phyloP scores from a whole-genome alignment of 108 stramenopile genomes.

The Thalassiosira profunda region DNA sequence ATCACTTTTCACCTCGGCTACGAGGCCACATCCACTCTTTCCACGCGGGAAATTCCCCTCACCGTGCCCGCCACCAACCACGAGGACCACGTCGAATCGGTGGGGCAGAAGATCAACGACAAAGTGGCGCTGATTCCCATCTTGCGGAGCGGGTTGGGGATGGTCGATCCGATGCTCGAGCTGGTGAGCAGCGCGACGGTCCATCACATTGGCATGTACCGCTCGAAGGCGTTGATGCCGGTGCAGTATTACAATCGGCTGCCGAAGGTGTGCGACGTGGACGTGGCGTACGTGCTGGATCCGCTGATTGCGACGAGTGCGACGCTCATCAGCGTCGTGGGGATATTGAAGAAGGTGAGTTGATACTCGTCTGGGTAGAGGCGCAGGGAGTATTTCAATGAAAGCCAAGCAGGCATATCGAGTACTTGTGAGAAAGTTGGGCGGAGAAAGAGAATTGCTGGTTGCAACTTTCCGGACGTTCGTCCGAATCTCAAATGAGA shows the following conservation, averaged over 20 bases:
- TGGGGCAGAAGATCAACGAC: constrained; percentile 63
- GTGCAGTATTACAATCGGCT: constrained; percentile 98
- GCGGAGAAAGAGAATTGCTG: no score
- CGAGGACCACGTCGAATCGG: constrained; percentile 56
- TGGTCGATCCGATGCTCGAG: constrained; percentile 97
- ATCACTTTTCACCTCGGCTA: constrained; percentile 98
- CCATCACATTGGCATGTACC: constrained; percentile 99
- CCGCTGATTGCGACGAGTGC: constrained; percentile 92
- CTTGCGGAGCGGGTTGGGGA: constrained; percentile 94
- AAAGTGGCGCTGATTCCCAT: constrained; percentile 94
- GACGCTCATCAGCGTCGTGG: constrained; percentile 89
- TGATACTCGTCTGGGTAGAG: constrained; percentile 5
- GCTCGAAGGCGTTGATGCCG: constrained; percentile 68
- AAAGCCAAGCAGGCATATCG: no score
- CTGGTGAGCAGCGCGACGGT: constrained; percentile 92
- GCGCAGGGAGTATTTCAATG: no score
- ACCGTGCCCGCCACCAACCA: constrained; percentile 59
- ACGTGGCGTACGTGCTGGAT: constrained; percentile 95
- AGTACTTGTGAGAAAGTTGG: no score
- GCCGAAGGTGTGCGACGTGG: constrained; percentile 79
- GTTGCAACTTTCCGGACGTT: no score
- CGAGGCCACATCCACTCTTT: constrained; percentile 89
- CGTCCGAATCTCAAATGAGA: no score
- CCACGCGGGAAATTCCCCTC: constrained; percentile 68
- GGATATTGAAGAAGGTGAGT: constrained; percentile 97